These are phyloP conservation scores for Rhodotorula toruloides DNA, from an alignment of 768 basidiomycete species.

Conservation along the genomic window DNA sequence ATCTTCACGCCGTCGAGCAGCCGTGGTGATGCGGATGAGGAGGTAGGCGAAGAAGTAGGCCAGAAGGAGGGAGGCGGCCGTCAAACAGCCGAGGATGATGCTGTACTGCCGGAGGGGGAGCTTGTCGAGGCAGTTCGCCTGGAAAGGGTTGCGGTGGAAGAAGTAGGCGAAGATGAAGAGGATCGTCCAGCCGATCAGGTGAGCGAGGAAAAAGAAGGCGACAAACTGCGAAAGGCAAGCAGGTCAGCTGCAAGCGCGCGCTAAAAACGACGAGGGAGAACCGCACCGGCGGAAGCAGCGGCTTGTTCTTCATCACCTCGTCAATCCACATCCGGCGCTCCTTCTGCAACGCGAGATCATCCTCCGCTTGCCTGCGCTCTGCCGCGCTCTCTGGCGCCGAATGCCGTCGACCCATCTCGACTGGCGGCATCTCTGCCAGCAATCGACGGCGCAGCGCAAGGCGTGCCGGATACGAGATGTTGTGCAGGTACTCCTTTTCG, in stretches of 20 bases:
- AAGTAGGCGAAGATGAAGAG: not conserved
- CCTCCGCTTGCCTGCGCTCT: too few species aligned
- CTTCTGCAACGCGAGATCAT: too few species aligned
- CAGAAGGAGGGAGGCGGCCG: not conserved
- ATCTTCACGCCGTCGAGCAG: too few species aligned
- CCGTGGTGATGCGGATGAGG: not conserved
- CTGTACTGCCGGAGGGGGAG: not conserved
- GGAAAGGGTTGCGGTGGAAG: not conserved
- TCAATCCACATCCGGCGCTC: too few species aligned
- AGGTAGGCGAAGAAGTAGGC: not conserved
- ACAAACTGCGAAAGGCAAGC: not conserved
- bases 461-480: too few species aligned
- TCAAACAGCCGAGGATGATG: not conserved
- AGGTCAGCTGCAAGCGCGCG: not conserved
- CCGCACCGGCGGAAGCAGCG: not conserved
- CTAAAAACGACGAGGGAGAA: not conserved
- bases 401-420: too few species aligned
- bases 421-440: too few species aligned
- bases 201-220: not conserved
- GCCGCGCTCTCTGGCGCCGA: too few species aligned
- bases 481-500: not conserved
- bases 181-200: not conserved
- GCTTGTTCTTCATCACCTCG: too few species aligned
- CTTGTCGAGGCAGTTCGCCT: not conserved
- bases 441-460: too few species aligned